Evolutionary conservation across 352 stramenopile genomes (phyloP).

Genomic region (Phytopythium delawarense): DNA sequence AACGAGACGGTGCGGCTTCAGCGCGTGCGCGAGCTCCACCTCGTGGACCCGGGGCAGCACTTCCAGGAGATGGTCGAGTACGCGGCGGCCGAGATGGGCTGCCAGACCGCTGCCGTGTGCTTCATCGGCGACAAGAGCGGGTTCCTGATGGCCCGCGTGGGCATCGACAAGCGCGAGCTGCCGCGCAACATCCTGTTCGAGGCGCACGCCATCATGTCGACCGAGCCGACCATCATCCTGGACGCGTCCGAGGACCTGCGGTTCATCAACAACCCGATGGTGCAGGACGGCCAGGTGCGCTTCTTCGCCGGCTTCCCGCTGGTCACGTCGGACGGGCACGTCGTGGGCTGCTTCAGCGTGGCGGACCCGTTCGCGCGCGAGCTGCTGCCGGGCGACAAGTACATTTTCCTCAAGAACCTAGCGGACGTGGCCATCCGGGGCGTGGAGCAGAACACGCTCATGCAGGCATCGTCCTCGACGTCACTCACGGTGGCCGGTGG

Average conservation of each 20-base stretch:
- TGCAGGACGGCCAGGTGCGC: conserved; percentile 66
- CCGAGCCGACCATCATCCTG: conserved; percentile 72
- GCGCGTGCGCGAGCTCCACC: conserved; percentile 70
- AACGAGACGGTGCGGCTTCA: conserved; percentile 61
- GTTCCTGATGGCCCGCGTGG: conserved; percentile 79
- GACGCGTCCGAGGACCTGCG: conserved; percentile 74
- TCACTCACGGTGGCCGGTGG: conserved; percentile 13
- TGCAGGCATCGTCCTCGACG: conserved; percentile 20
- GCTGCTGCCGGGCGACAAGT: conserved; percentile 70
- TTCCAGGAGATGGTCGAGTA: conserved; percentile 89
- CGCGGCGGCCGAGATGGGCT: conserved; percentile 72
- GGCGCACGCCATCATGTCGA: conserved; percentile 77
- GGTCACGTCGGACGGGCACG: conserved; percentile 53
- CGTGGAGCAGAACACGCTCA: conserved; percentile 77
- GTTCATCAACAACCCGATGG: conserved; percentile 76
- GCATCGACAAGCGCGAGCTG: conserved; percentile 73
- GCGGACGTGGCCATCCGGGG: conserved; percentile 67
- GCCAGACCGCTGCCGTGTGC: conserved; percentile 76
- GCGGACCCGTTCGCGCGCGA: conserved; percentile 75
- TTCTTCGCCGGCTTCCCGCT: conserved; percentile 85
- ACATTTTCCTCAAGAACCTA: conserved; percentile 83
- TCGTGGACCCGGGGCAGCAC: conserved; percentile 71
- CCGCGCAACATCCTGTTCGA: conserved; percentile 78
- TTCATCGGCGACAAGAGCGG: conserved; percentile 85
- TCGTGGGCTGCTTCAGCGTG: conserved; percentile 74